A percentile compares a stretch with the other conserved stretches of the same genome.
Conservation (phyloP, 768 basidiomycete species). For the Mycena capillaripes region DNA sequence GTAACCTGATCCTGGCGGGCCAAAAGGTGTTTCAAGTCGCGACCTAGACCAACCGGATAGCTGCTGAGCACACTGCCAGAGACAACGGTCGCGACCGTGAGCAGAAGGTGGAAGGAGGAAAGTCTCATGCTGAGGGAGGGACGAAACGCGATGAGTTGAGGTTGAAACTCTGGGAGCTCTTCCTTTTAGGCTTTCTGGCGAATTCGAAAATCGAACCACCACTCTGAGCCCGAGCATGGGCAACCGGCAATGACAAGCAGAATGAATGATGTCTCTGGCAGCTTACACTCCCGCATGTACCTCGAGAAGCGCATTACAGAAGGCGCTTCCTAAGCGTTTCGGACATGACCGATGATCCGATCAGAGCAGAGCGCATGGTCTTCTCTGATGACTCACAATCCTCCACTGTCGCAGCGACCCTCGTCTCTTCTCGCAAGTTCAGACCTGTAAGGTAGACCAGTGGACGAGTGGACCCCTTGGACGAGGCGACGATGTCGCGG, state of each 20-base stretch:
- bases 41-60: not conserved
- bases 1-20: not conserved
- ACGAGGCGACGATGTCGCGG: too few species aligned
- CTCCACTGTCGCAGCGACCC: too few species aligned
- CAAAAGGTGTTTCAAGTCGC: not conserved
- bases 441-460: too few species aligned
- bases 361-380: too few species aligned
- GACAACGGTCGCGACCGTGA: not conserved
- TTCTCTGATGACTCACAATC: too few species aligned
- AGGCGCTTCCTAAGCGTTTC: too few species aligned
- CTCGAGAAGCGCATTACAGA: too few species aligned
- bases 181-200: not conserved
- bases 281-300: too few species aligned
- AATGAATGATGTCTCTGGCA: too few species aligned
- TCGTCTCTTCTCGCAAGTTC: too few species aligned
- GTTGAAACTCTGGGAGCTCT: not conserved
- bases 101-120: not conserved
- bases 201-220: not conserved
- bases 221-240: not conserved
- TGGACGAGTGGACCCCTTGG: too few species aligned
- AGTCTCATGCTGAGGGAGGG: not conserved
- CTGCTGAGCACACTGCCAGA: not conserved
- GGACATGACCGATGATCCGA: too few species aligned
- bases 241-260: not conserved
- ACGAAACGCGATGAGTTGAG: not conserved